Percentiles rank a stretch among this genome's conserved stretches.
Conservation (phyloP, 106 monocot species). For the Dendrobium huoshanense region DNA sequence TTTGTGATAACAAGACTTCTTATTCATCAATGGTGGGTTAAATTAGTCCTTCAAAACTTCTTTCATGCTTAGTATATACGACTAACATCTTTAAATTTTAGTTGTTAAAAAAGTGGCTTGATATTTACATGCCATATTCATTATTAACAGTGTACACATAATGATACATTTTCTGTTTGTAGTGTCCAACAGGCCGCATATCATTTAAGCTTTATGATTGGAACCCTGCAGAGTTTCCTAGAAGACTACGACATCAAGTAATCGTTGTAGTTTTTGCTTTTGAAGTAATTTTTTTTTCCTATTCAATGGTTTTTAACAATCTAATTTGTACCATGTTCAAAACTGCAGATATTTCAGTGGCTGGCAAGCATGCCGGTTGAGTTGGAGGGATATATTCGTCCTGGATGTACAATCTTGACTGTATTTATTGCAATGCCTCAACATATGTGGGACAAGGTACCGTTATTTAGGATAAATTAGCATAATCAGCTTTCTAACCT, state of each 20-base stretch:
- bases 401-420: slow-evolving; percentile 93
- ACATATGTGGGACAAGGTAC: slow-evolving; percentile 91
- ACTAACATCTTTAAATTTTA: background rate
- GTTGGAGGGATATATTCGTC: slow-evolving; percentile 89
- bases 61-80: background rate
- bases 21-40: slow-evolving; percentile 74
- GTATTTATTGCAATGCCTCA: slow-evolving; percentile 94
- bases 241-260: slow-evolving; percentile 87
- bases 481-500: background rate
- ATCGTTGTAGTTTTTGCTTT: background rate
- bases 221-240: slow-evolving; percentile 98
- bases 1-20: slow-evolving; percentile 51
- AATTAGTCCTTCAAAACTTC: background rate
- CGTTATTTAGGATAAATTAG: background rate
- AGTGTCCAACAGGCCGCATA: slow-evolving; percentile 97
- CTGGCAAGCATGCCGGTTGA: slow-evolving; percentile 63
- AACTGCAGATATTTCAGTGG: slow-evolving; percentile 59
- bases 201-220: slow-evolving; percentile 99
- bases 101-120: background rate
- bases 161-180: slow-evolving; percentile 33
- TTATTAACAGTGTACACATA: background rate
- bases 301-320: slow-evolving; percentile 1
- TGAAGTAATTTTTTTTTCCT: slow-evolving; percentile 15
- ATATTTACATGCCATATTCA: slow-evolving; percentile 3
- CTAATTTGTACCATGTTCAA: slow-evolving; percentile 2